These are phyloP conservation scores for Epichloe glyceriae DNA, from an alignment of 2,329 filamentous ascomycete species.

Conservation along the genomic window DNA sequence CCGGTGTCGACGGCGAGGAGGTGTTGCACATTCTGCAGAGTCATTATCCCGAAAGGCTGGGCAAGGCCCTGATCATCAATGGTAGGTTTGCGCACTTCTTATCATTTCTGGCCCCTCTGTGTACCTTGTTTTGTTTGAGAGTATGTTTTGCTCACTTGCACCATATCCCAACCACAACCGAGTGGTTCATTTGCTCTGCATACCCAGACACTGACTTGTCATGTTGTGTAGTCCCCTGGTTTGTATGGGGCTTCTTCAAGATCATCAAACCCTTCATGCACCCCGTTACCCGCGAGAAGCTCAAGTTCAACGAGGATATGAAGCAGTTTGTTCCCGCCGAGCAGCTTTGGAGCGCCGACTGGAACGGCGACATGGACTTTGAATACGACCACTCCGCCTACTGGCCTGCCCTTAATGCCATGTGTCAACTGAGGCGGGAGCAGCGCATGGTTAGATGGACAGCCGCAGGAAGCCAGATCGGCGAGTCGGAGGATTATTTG, in stretches of 20 bases:
- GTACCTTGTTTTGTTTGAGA: background rate
- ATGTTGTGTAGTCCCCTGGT: constrained; percentile 58
- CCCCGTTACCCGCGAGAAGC: constrained; percentile 81
- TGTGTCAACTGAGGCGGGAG: constrained; percentile 53
- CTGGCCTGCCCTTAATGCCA: constrained; percentile 71
- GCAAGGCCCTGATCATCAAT: constrained; percentile 79
- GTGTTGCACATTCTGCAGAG: constrained; percentile 86
- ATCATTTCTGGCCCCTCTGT: background rate
- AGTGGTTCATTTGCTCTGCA: background rate
- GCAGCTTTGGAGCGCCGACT: constrained; percentile 69
- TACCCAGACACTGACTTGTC: background rate
- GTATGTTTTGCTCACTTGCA: background rate
- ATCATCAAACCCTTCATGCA: constrained; percentile 94
- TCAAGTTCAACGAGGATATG: constrained; percentile 95
- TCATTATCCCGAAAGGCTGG: constrained; percentile 88
- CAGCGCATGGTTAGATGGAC: constrained; percentile 61
- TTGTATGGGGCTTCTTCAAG: constrained; percentile 91
- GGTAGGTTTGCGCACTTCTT: constrained; percentile 34
- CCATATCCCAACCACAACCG: background rate
- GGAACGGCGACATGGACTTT: constrained; percentile 70
- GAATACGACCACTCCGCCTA: constrained; percentile 81
- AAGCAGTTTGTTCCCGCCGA: constrained; percentile 64
- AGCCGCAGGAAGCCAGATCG: constrained; percentile 64
- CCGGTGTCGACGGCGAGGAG: constrained; percentile 65
- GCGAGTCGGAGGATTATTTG: constrained; percentile 81